Evolutionary conservation across 1,284 basidiomycete species (phyloP), one percentile per base, ranked within the genome.

Genomic region (Leccinum subrobustum): DNA sequence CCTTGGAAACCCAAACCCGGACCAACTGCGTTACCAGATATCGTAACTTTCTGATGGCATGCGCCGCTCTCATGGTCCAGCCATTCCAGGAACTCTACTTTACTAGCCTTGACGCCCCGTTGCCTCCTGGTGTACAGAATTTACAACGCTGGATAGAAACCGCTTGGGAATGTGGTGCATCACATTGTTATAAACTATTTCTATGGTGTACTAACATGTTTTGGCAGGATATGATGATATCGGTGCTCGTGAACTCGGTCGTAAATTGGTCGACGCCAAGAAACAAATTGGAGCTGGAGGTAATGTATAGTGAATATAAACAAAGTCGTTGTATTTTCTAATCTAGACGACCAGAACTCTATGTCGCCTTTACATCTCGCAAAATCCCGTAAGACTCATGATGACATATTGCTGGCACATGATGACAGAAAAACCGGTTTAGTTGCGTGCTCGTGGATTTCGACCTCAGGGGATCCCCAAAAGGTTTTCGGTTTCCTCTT

Each of bases 211-310:
- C 56, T 63, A 50, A 66, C 35, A 25, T 6, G 11, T 47, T 57
- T 52, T 54, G 18, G 6, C 60, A 90, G 93, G 92, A 1, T 95
- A 84, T 67, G 93, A 96, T 71, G 67, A 72, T 16, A 81, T 87
- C 62, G 93, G 93, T 6, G 83, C 83, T 5, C 62, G 74, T 31
- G 77, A 93, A 54, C 75, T 95, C 7, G 79, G 82, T 33, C 72
- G 76, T 50, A 79, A 80, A 42, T 76, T 96, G 4, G 74, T 87
- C 6, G 85, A 81, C 1, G 89, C 87, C 2, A 78, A 70, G 4
- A 91, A 90, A 71, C 92, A 86, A 88, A 88, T 95, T 47, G 93
- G 93, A 11, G 91, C 91, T 3, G 82, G 82, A 67, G 91, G 91
- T 89, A 65, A 54, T 68, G 64, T 37, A 20, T 4, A 48, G 9